These are phyloP conservation scores for Halophytophthora batemanensis DNA, from an alignment of 352 stramenopile species.

Conservation along the genomic window DNA sequence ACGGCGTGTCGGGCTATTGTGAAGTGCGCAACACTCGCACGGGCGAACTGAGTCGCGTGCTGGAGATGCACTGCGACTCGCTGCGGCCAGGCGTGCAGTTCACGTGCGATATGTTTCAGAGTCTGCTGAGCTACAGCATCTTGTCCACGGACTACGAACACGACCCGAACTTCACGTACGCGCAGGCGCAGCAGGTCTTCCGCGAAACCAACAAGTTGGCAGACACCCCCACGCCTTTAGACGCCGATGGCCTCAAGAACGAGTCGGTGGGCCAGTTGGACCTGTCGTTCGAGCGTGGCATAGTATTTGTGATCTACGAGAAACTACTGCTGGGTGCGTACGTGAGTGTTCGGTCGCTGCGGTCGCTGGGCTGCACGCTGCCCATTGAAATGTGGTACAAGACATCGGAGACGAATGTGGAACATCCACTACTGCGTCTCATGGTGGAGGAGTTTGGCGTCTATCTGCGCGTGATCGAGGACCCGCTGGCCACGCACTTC, in stretches of 20 bases:
- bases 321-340: conserved; percentile 57
- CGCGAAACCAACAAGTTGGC: conserved; percentile 22
- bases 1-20: conserved; percentile 53
- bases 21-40: conserved; percentile 46
- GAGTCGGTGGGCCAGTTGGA: conserved; percentile 25
- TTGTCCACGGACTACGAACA: conserved; percentile 53
- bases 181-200: conserved; percentile 22
- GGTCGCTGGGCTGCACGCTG: conserved; percentile 38
- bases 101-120: conserved; percentile 54
- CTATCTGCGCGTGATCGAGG: conserved; percentile 43
- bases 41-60: conserved; percentile 35
- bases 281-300: conserved; percentile 36
- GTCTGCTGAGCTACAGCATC: conserved; percentile 52
- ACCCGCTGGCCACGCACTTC: conserved; percentile 39
- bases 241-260: conserved; percentile 23
- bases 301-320: conserved; percentile 65
- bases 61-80: conserved; percentile 68
- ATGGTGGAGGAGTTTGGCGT: conserved; percentile 38
- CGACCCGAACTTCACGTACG: conserved; percentile 39
- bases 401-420: conserved; percentile 30
- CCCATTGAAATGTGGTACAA: conserved; percentile 64
- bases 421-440: conserved; percentile 34
- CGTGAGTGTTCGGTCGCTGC: conserved; percentile 50
- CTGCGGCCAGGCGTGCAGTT: conserved; percentile 39
- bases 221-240: conserved; percentile 24